These are phyloP conservation scores for Astragalus membranaceus DNA, from an alignment of 306 rosid species.

Conservation along the genomic window DNA sequence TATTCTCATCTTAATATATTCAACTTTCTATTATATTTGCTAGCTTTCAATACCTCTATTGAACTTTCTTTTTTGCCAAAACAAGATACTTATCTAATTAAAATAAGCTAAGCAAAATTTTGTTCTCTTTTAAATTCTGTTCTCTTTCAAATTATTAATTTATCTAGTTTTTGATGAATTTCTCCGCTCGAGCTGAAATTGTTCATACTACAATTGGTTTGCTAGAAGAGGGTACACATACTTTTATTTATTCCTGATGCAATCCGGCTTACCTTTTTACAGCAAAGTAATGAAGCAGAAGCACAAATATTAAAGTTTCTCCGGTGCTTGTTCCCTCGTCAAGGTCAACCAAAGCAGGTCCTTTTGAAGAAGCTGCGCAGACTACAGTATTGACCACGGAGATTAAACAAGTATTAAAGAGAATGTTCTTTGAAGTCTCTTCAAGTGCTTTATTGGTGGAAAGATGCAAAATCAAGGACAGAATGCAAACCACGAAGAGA, in stretches of 20 bases:
- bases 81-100: not conserved
- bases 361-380: slow-evolving; percentile 54
- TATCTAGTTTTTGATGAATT: not conserved
- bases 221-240: not conserved
- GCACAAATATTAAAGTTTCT: slow-evolving; percentile 48
- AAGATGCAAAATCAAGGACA: slow-evolving; percentile 68
- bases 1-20: not conserved
- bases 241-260: not conserved
- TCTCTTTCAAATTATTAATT: not conserved
- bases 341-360: slow-evolving; percentile 72
- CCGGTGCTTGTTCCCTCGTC: slow-evolving; percentile 55
- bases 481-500: slow-evolving; percentile 55
- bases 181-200: not conserved
- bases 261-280: slow-evolving; percentile 47
- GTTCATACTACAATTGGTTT: not conserved
- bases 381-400: slow-evolving; percentile 44
- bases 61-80: not conserved
- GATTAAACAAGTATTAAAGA: slow-evolving; percentile 47
- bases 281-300: slow-evolving; percentile 65
- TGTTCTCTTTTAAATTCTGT: not conserved
- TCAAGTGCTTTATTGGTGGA: slow-evolving; percentile 48
- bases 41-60: not conserved
- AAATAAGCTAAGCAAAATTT: not conserved
- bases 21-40: not conserved
- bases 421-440: slow-evolving; percentile 69